phyloP scores from a whole-genome alignment of 116 monocot species.

The Posidonia oceanica region DNA sequence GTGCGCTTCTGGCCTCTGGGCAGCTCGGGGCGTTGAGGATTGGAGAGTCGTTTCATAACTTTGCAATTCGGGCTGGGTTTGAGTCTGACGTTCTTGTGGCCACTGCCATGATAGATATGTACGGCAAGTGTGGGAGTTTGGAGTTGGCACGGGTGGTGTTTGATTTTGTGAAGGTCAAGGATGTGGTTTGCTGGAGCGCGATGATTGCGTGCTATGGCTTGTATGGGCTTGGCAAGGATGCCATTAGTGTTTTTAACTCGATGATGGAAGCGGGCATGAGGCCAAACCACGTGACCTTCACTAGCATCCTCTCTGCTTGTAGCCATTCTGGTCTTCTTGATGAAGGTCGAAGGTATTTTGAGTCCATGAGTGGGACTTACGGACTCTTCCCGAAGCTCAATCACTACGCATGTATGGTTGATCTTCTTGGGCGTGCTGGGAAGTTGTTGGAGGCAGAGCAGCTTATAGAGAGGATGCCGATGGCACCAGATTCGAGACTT shows the following conservation, averaged over 20 bases:
- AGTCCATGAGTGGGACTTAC: slow-evolving; percentile 23
- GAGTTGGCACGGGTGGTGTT: slow-evolving; percentile 36
- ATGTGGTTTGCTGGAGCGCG: slow-evolving; percentile 60
- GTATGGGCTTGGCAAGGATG: slow-evolving; percentile 33
- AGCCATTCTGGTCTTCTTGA: slow-evolving; percentile 43
- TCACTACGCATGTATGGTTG: slow-evolving; percentile 51
- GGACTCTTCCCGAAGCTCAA: slow-evolving; percentile 28
- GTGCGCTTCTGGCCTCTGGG: slow-evolving; percentile 28
- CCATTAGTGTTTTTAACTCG: slow-evolving; percentile 16
- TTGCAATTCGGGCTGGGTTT: slow-evolving; percentile 19
- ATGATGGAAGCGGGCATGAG: slow-evolving; percentile 33
- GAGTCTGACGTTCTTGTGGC: slow-evolving; percentile 23
- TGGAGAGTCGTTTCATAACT: slow-evolving; percentile 32
- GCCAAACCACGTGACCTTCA: slow-evolving; percentile 51
- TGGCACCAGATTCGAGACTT: slow-evolving; percentile 25
- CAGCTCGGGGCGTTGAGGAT: slow-evolving; percentile 31
- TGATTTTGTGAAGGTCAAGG: slow-evolving; percentile 20
- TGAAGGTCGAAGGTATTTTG: slow-evolving; percentile 31
- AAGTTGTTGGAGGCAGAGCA: slow-evolving; percentile 21
- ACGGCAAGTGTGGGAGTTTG: slow-evolving; percentile 47
- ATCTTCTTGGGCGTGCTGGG: slow-evolving; percentile 59
- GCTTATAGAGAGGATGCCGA: slow-evolving; percentile 21
- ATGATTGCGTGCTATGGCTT: slow-evolving; percentile 58
- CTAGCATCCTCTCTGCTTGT: slow-evolving; percentile 53
- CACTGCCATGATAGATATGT: slow-evolving; percentile 54